Evolutionary conservation across 1,284 basidiomycete genomes (phyloP).

Genomic region (Boletus mariae): DNA sequence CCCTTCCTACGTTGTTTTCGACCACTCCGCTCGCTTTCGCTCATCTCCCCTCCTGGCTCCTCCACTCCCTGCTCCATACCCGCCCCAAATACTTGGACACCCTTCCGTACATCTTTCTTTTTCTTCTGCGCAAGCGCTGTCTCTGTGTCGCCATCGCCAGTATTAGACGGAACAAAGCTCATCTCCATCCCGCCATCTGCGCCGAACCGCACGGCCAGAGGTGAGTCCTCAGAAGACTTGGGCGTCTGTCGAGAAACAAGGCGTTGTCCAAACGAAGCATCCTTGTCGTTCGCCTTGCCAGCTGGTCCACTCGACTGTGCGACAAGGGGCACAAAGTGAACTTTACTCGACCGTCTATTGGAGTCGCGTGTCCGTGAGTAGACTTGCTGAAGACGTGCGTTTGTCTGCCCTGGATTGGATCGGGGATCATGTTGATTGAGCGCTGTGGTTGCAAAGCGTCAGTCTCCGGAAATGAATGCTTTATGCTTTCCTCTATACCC

Average conservation of each 20-base stretch:
- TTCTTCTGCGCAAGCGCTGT: conserved; percentile 14
- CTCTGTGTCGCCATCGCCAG: conserved; percentile 15
- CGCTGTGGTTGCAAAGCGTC: conserved; percentile 33
- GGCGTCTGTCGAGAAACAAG: conserved; percentile 35
- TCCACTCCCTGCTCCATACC: conserved; percentile 79
- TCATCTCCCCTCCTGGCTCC: conserved; percentile 43
- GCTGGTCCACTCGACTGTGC: conserved; percentile 38
- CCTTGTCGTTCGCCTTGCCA: conserved; percentile 39
- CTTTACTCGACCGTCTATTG: conserved; percentile 41
- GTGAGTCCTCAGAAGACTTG: conserved; percentile 10
- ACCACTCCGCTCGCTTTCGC: conserved; percentile 61
- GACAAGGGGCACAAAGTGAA: conserved; percentile 61
- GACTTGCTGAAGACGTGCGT: conserved; percentile 43
- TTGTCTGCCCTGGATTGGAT: conserved; percentile 41
- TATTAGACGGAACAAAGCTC: conserved; percentile 57
- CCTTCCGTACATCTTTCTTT: conserved; percentile 48
- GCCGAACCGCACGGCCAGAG: conserved; percentile 11
- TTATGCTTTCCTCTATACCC: conserved; percentile 20
- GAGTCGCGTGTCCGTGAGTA: conserved; percentile 40
- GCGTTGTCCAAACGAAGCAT: conserved; percentile 69
- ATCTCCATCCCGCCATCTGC: conserved; percentile 61
- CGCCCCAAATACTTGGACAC: conserved; percentile 77
- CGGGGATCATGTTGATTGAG: conserved; percentile 50
- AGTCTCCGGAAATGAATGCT: conserved; percentile 19
- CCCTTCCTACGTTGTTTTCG: conserved; percentile 69